These are phyloP conservation scores for Penicillium sp. DNA, from an alignment of 2,329 filamentous ascomycete species.

Conservation along the genomic window DNA sequence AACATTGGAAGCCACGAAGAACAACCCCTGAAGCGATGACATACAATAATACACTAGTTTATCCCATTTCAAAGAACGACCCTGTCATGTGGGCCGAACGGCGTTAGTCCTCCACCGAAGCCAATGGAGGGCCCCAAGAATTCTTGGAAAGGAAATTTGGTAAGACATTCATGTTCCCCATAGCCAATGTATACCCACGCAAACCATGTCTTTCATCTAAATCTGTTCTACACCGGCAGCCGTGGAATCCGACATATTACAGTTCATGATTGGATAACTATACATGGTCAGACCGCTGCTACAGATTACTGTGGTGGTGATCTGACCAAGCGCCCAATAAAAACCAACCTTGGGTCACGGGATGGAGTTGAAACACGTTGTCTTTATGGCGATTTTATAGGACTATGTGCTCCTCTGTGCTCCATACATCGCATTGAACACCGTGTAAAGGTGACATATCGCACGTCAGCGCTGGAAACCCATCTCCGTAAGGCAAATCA, in stretches of 20 bases:
- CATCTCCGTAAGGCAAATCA: not conserved
- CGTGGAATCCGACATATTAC: not conserved
- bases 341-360: not conserved
- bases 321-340: not conserved
- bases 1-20: not conserved
- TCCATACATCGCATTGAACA: not conserved
- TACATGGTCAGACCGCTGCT: not conserved
- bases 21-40: not conserved
- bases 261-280: not conserved
- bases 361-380: not conserved
- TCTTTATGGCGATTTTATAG: not conserved
- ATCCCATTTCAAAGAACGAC: conserved; percentile 13
- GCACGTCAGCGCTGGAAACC: conserved; percentile 1
- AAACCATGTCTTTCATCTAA: not conserved
- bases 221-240: not conserved
- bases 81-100: conserved; percentile 24
- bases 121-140: conserved; percentile 30
- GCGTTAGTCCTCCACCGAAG: conserved; percentile 23
- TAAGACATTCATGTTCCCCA: conserved; percentile 15
- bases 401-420: not conserved
- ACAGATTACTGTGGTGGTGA: not conserved
- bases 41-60: conserved; percentile 7
- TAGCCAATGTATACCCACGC: not conserved
- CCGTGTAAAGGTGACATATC: not conserved
- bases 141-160: conserved; percentile 20